phyloP scores from a whole-genome alignment of 2,329 filamentous ascomycete species.

The Pestalotiopsis sp. region DNA sequence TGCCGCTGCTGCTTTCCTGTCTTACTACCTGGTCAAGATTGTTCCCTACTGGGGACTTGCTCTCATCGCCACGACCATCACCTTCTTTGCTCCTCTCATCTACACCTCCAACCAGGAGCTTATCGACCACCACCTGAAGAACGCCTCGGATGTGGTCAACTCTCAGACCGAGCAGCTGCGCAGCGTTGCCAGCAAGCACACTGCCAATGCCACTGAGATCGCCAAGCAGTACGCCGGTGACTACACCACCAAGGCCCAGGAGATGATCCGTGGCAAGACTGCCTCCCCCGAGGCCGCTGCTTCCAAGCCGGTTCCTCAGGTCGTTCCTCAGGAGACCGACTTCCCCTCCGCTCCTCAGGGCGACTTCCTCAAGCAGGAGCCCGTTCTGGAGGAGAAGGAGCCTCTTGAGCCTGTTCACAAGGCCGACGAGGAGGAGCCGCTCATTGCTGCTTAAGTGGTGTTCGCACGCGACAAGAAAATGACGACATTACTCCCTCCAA shows the following conservation, averaged over 20 bases:
- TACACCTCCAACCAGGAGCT: conserved; percentile 71
- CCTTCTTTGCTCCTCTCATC: conserved; percentile 65
- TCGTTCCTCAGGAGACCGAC: conserved; percentile 26
- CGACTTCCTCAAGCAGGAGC: conserved; percentile 31
- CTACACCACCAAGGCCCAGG: conserved; percentile 69
- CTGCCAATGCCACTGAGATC: conserved; percentile 61
- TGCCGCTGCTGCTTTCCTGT: conserved; percentile 62
- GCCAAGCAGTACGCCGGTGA: conserved; percentile 71
- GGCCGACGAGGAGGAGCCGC: not conserved
- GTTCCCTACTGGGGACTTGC: conserved; percentile 72
- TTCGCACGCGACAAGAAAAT: not conserved
- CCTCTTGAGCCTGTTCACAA: not conserved
- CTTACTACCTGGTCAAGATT: conserved; percentile 70
- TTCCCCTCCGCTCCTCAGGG: conserved; percentile 33
- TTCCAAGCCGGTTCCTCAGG: conserved; percentile 36
- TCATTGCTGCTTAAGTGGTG: conserved; percentile 3
- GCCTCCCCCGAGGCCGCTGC: conserved; percentile 42
- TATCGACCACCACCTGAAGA: conserved; percentile 65
- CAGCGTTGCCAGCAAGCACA: conserved; percentile 64
- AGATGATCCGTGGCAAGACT: conserved; percentile 57
- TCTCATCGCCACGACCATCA: conserved; percentile 58
- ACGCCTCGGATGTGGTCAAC: conserved; percentile 59
- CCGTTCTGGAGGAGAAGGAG: not conserved
- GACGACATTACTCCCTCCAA: conserved; percentile 1
- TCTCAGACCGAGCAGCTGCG: conserved; percentile 66